Conservation (phyloP, 257 asterid genomes). For the Solanum bulbocastanum region DNA sequence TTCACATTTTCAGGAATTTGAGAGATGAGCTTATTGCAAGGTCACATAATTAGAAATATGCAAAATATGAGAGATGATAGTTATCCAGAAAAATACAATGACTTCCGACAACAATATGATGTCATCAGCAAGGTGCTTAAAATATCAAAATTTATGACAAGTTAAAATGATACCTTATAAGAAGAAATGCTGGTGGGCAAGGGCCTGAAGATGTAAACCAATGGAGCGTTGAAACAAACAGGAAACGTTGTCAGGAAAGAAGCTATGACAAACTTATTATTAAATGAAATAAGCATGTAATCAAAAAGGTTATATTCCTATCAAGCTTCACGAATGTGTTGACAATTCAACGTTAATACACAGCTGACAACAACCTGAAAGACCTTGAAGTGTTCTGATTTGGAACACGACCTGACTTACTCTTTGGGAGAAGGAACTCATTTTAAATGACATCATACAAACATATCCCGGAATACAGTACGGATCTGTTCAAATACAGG, state of each 20-base stretch:
- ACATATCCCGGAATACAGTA: not conserved
- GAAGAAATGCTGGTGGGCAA: slow-evolving; percentile 84
- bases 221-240: not conserved
- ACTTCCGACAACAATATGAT: not conserved
- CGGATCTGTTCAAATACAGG: not conserved
- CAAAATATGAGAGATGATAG: not conserved
- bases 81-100: not conserved
- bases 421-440: not conserved
- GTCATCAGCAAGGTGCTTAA: not conserved
- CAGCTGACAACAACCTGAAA: not conserved
- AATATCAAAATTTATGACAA: not conserved
- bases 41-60: not conserved
- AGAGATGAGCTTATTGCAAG: not conserved
- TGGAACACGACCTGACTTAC: not conserved
- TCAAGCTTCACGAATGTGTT: not conserved
- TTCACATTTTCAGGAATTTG: slow-evolving; percentile 29
- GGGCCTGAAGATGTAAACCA: slow-evolving; percentile 47
- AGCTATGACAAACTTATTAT: not conserved
- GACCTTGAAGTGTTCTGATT: not conserved
- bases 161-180: slow-evolving; percentile 62
- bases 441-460: not conserved
- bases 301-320: not conserved
- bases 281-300: not conserved
- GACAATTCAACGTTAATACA: not conserved
- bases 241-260: not conserved